Percentiles rank a stretch among this genome's conserved stretches.
Evolutionary conservation across 768 basidiomycete species (phyloP).

Genomic region (Auricularia sp.): DNA sequence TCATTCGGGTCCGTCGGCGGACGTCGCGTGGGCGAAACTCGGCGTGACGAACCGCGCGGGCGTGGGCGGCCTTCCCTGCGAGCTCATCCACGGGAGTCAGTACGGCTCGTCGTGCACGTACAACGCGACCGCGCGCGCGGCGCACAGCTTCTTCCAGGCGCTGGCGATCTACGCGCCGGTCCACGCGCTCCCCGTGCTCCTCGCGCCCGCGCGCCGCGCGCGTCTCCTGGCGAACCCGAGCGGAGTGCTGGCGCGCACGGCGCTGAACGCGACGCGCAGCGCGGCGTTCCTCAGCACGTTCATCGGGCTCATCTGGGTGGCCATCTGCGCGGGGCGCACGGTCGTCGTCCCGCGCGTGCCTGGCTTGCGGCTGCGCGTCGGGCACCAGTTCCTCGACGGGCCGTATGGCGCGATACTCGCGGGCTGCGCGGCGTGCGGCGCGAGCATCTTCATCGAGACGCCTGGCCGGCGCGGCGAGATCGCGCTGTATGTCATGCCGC

Average conservation of each 20-base stretch:
- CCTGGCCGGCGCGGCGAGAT: slow-evolving; percentile 66
- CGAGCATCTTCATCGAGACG: slow-evolving; percentile 72
- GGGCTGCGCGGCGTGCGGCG: slow-evolving; percentile 61
- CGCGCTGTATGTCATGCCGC: slow-evolving; percentile 67
- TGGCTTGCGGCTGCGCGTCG: slow-evolving; percentile 46
- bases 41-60: slow-evolving; percentile 42
- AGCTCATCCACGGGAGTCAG: slow-evolving; percentile 58
- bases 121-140: slow-evolving; percentile 46
- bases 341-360: slow-evolving; percentile 42
- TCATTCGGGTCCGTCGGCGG: slow-evolving; percentile 46
- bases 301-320: slow-evolving; percentile 58
- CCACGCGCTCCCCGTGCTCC: slow-evolving; percentile 56
- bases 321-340: slow-evolving; percentile 62
- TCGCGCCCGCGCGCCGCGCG: slow-evolving; percentile 16
- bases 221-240: slow-evolving; percentile 16
- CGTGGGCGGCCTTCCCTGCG: slow-evolving; percentile 67
- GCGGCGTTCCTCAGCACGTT: slow-evolving; percentile 66
- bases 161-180: slow-evolving; percentile 65
- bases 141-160: slow-evolving; percentile 52
- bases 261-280: slow-evolving; percentile 45
- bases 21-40: slow-evolving; percentile 44
- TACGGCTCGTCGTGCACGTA: slow-evolving; percentile 45
- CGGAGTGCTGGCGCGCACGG: slow-evolving; percentile 24
- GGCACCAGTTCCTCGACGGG: slow-evolving; percentile 75
- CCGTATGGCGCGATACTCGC: slow-evolving; percentile 57